phyloP scores from a whole-genome alignment of 78 protist species.

The Isochrysis galbana region DNA sequence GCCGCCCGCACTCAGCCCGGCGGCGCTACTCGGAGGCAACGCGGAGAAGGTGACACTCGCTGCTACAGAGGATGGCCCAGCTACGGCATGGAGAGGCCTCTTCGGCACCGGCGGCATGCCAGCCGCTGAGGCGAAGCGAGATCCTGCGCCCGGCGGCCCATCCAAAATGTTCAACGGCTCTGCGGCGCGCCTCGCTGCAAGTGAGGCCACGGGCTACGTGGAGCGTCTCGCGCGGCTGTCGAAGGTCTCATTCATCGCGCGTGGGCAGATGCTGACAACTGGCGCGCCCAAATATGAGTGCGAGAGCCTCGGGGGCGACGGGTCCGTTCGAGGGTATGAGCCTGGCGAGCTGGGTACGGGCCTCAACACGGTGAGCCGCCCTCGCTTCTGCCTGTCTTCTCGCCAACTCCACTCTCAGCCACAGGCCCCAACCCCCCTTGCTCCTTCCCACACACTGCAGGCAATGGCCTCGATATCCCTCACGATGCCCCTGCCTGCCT shows the following conservation, averaged over 20 bases:
- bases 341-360: background rate
- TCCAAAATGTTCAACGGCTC: too few relatives aligned
- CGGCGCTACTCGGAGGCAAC: background rate
- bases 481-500: background rate
- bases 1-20: background rate
- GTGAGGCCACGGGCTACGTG: background rate
- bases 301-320: background rate
- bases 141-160: too few relatives aligned
- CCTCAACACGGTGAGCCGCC: background rate
- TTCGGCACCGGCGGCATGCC: too few relatives aligned
- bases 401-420: too few relatives aligned
- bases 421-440: too few relatives aligned
- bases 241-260: background rate
- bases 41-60: background rate
- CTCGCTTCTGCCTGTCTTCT: too few relatives aligned
- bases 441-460: too few relatives aligned
- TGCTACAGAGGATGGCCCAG: background rate
- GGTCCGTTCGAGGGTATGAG: background rate
- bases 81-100: background rate
- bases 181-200: too few relatives aligned
- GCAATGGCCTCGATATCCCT: background rate
- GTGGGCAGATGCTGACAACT: background rate
- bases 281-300: background rate
- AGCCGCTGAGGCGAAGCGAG: too few relatives aligned
- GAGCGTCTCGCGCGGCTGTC: background rate